These are phyloP conservation scores for Komagataella populi DNA, from an alignment of 805 yeast species.

Conservation along the genomic window DNA sequence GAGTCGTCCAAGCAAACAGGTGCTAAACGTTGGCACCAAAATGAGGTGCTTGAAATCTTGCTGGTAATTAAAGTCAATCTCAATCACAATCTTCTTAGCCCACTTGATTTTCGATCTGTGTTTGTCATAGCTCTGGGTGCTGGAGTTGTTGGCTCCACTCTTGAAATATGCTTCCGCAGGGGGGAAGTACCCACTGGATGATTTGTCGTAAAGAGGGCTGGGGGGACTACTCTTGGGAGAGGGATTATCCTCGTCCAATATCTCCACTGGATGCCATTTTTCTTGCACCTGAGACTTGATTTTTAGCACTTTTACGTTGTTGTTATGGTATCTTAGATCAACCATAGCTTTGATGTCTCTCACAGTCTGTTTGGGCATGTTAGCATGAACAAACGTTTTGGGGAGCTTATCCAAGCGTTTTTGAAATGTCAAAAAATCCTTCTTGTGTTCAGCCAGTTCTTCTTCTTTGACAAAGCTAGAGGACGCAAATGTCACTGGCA, in stretches of 20 bases:
- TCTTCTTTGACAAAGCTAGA: not conserved
- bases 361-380: not conserved
- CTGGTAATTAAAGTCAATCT: not conserved
- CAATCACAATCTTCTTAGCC: not conserved
- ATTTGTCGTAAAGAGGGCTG: not conserved
- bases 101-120: not conserved
- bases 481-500: not conserved
- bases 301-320: not conserved
- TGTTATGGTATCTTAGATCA: not conserved
- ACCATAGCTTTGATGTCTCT: not conserved
- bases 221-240: not conserved
- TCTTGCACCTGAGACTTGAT: not conserved
- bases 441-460: not conserved
- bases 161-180: not conserved
- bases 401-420: not conserved
- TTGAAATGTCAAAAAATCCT: not conserved
- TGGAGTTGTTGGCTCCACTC: not conserved
- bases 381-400: not conserved
- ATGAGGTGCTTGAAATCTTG: slow-evolving; percentile 16
- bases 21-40: slow-evolving; percentile 48
- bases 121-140: not conserved
- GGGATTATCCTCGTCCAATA: not conserved
- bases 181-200: not conserved
- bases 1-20: slow-evolving; percentile 47
- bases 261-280: not conserved